phyloP scores from a whole-genome alignment of 306 rosid species.

The Quercus wislizeni region DNA sequence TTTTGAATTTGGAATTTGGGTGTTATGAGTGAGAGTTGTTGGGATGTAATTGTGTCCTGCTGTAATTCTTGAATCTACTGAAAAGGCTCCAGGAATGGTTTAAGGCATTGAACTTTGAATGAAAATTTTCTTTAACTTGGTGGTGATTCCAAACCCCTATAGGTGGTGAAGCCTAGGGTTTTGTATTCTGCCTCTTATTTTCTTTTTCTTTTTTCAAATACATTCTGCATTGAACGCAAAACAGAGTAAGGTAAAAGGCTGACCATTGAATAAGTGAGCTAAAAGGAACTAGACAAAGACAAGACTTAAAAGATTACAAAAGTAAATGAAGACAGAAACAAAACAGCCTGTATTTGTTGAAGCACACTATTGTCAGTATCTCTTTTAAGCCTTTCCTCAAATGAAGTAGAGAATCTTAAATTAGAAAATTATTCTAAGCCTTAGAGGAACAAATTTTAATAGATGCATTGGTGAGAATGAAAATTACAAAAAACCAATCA shows the following conservation, averaged over 20 bases:
- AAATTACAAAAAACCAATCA: not conserved
- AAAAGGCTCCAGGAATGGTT: too few relatives aligned
- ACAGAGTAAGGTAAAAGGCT: not conserved
- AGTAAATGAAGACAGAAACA: not conserved
- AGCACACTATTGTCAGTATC: not conserved
- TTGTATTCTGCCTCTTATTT: too few relatives aligned
- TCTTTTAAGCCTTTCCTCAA: not conserved
- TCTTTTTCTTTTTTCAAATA: too few relatives aligned
- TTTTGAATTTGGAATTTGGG: too few relatives aligned
- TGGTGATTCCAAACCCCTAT: too few relatives aligned
- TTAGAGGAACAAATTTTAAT: not conserved
- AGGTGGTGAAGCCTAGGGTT: too few relatives aligned
- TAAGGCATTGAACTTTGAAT: too few relatives aligned
- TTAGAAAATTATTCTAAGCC: not conserved
- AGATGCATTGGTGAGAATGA: not conserved
- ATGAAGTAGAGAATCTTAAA: too few relatives aligned
- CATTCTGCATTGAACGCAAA: not conserved
- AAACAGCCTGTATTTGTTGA: not conserved
- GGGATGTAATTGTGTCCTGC: too few relatives aligned
- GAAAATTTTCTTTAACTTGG: too few relatives aligned
- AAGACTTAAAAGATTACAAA: not conserved
- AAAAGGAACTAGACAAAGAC: not conserved
- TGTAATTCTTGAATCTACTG: too few relatives aligned
- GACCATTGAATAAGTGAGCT: not conserved
- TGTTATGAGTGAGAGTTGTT: too few relatives aligned